These are phyloP conservation scores for Eucalyptus regnans DNA, from an alignment of 345 rosid genomes.

Conservation along the genomic window DNA sequence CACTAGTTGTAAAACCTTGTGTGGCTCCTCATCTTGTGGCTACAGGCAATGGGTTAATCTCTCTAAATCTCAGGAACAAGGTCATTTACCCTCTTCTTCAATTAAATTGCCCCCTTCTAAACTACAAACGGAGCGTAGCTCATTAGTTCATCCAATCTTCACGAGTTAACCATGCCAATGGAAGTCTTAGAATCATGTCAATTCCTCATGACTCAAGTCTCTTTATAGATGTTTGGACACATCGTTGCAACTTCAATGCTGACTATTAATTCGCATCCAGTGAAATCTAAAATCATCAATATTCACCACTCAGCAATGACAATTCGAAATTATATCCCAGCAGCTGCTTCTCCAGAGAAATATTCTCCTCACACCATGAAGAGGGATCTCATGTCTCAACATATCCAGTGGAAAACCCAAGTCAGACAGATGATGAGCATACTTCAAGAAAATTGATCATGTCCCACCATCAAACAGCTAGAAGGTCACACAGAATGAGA, in stretches of 20 bases:
- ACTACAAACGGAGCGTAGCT: neutral
- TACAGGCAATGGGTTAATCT: too few relatives aligned
- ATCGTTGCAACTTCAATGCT: accelerated
- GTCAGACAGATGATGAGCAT: neutral
- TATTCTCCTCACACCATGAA: neutral
- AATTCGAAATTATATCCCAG: neutral
- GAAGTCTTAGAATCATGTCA: neutral
- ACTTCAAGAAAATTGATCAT: neutral
- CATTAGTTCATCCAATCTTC: neutral
- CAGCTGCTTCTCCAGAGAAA: neutral
- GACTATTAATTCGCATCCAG: neutral
- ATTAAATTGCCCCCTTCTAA: too few relatives aligned
- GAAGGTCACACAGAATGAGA: neutral
- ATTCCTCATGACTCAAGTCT: neutral
- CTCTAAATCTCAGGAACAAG: too few relatives aligned
- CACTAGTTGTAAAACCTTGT: too few relatives aligned
- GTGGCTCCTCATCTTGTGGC: too few relatives aligned
- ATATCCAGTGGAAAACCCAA: neutral
- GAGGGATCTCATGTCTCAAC: neutral
- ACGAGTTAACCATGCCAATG: too few relatives aligned
- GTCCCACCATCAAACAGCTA: neutral
- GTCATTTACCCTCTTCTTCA: too few relatives aligned
- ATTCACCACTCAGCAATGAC: neutral
- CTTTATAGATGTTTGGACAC: neutral
- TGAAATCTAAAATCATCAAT: neutral